Conservation (phyloP, 148 eudicot genomes). For the Rhododendron ferrugineum region DNA sequence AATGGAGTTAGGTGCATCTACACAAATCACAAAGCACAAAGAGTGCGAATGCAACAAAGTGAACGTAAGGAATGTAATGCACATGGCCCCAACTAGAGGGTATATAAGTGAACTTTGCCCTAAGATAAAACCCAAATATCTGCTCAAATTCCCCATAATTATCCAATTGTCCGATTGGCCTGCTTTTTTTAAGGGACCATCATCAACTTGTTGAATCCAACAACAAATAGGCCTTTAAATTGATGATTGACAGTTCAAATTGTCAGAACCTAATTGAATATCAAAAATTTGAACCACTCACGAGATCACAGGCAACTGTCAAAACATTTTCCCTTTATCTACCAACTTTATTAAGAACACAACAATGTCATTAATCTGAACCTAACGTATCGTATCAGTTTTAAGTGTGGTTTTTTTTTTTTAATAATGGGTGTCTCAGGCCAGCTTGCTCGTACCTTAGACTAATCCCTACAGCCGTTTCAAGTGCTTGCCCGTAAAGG, state of each 20-base stretch:
- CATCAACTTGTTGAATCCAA: background rate
- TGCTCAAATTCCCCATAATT: background rate
- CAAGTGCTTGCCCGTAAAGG: too few relatives aligned
- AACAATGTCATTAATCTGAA: background rate
- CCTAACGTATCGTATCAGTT: too few relatives aligned
- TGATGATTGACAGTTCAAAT: background rate
- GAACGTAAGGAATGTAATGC: too few relatives aligned
- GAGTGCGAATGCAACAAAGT: too few relatives aligned
- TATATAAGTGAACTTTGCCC: too few relatives aligned
- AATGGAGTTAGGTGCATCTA: too few relatives aligned
- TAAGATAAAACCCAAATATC: too few relatives aligned
- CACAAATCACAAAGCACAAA: too few relatives aligned
- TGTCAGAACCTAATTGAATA: background rate
- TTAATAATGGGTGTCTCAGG: accelerated
- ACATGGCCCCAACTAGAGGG: too few relatives aligned
- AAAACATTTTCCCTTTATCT: background rate
- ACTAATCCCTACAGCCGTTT: too few relatives aligned
- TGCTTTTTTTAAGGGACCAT: background rate
- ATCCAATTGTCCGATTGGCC: background rate
- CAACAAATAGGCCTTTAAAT: background rate
- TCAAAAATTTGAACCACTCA: background rate
- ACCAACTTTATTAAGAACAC: background rate
- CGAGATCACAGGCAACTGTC: background rate
- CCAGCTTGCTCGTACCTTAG: too few relatives aligned
- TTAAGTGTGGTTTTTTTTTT: too few relatives aligned